Evolutionary conservation across 2,329 filamentous ascomycete species (phyloP), one percentile per base, ranked within the genome.

Genomic region (Curvularia hawaiiensis): DNA sequence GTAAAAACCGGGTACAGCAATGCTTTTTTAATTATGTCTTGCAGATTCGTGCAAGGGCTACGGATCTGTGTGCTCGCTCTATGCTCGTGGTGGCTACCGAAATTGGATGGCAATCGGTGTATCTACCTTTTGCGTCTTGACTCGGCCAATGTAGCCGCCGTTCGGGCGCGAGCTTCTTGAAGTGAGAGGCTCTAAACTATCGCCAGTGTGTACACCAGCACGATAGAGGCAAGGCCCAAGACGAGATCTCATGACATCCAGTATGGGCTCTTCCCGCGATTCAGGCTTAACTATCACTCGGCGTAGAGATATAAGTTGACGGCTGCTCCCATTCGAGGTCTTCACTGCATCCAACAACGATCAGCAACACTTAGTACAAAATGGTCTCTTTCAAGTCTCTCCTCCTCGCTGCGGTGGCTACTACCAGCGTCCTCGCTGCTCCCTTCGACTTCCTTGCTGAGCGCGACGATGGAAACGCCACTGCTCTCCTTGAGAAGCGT

Each of bases 341-440:
- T 39, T 52, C 54, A 64, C 50, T 48, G 52, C 51, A 61, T 52
- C 56, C 45, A 44, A 35, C 51, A 55, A 47, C 53, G 30, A 57
- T 53, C 46, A 51, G 44, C 49, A 31, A 44, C 33, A 50, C 51
- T 39, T 39, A 48, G 16, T 26, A 53, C 53, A 61, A 41, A 14
- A 69, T 68, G 63, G 63, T 68, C 20, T 66, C 65, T 16, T 69
- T 68, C 63, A 68, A 61, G 41, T 59, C 62, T 14, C 54, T 69
- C 44, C 56, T 66, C 33, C 59, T 68, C 35, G 65, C 63, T 55
- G 52, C 54, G 33, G 55, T 60, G 38, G 62, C 66, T 14, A 60
- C 56, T 33, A 58, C 64, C 26, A 54, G 54, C 43, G 55, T 52
- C 1, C 41, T 68, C 28, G 57, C 59, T 50, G 60, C 62, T 20